These are phyloP conservation scores for Monilinia polystroma DNA, from an alignment of 2,329 filamentous ascomycete species.

Conservation along the genomic window DNA sequence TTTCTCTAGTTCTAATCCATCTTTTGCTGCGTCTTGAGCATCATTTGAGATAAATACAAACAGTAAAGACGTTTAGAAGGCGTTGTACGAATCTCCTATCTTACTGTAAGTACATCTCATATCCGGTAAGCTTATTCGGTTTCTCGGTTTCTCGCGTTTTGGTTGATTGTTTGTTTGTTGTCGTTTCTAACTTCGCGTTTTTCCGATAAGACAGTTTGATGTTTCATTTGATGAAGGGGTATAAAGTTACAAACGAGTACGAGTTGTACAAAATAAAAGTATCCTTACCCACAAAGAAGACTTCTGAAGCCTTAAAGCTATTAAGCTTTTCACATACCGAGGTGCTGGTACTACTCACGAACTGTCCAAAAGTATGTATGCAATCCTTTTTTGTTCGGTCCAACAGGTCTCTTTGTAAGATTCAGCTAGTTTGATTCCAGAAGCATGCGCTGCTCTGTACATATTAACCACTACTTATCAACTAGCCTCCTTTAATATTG, in stretches of 20 bases:
- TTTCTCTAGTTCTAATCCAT: not conserved
- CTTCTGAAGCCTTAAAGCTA: not conserved
- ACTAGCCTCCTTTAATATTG: not conserved
- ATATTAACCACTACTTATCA: not conserved
- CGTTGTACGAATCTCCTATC: not conserved
- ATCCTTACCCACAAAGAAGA: not conserved
- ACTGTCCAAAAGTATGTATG: too few species aligned
- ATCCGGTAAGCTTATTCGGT: too few species aligned
- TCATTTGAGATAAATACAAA: too few species aligned
- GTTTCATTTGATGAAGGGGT: not conserved
- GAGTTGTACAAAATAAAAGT: not conserved
- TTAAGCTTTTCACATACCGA: too few species aligned
- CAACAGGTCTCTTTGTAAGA: not conserved
- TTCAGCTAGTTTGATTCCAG: constrained; percentile 1
- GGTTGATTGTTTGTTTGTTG: not conserved
- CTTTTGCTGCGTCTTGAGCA: not conserved
- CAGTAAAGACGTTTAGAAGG: not conserved
- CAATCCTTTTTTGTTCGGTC: too few species aligned
- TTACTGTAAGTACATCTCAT: not conserved
- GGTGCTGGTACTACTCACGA: too few species aligned
- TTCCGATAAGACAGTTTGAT: not conserved
- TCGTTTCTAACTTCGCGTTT: not conserved
- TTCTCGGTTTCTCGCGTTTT: constrained; percentile 1
- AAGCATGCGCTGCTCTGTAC: too few species aligned
- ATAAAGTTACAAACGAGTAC: not conserved